Evolutionary conservation across 2,329 filamentous ascomycete species (phyloP).

Genomic region (Apiospora rasikravindrae): DNA sequence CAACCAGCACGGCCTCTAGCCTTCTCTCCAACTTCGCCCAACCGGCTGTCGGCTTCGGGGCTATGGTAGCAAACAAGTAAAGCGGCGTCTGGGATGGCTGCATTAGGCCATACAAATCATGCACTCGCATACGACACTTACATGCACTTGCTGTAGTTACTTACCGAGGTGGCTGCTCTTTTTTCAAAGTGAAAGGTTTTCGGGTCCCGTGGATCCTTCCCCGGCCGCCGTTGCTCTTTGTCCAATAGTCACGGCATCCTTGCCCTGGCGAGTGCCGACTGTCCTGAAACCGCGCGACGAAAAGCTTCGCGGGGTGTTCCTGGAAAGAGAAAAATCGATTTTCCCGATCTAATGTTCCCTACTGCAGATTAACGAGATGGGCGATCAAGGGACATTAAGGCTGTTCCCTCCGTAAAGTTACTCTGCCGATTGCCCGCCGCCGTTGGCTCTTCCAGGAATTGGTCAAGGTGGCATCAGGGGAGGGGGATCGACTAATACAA

Average conservation of each 20-base stretch:
- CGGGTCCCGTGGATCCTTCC: neutral
- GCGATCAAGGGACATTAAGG: neutral
- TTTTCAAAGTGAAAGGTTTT: neutral
- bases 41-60: neutral
- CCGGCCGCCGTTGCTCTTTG: neutral
- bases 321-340: neutral
- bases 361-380: neutral
- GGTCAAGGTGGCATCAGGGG: neutral
- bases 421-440: neutral
- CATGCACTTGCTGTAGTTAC: no score
- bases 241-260: neutral
- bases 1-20: neutral
- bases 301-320: neutral
- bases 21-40: neutral
- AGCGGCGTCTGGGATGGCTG: neutral
- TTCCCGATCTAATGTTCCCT: neutral
- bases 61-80: neutral
- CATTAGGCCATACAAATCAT: neutral
- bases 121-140: neutral
- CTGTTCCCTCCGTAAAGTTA: neutral
- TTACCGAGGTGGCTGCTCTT: neutral
- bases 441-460: neutral
- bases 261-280: neutral
- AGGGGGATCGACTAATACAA: neutral
- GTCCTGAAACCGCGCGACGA: neutral